A percentile compares a stretch with the other conserved stretches of the same genome.
Conservation (phyloP, 495 filamentous ascomycete species). For the Lasiosphaeria ovina region DNA sequence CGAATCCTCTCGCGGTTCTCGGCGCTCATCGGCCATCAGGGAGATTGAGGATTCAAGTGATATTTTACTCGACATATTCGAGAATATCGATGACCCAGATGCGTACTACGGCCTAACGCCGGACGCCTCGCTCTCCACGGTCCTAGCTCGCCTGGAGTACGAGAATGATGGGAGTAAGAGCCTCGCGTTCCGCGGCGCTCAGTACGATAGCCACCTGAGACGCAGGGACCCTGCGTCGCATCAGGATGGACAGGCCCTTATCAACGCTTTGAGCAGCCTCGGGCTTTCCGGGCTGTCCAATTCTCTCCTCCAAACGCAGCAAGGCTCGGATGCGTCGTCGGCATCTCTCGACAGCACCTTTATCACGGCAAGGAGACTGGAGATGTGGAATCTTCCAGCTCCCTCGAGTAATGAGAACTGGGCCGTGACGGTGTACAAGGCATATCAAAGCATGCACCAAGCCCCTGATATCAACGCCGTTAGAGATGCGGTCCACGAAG, state of each 20-base stretch:
- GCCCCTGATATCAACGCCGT: constrained; percentile 54
- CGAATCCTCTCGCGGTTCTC: constrained; percentile 52
- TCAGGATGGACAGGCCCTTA: constrained; percentile 50
- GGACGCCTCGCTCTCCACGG: constrained; percentile 66
- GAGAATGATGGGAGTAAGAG: constrained; percentile 86
- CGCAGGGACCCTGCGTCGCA: constrained; percentile 37
- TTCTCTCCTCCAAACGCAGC: constrained; percentile 64
- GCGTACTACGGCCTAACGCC: constrained; percentile 93
- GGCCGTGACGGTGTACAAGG: constrained; percentile 69
- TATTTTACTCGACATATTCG: constrained; percentile 76
- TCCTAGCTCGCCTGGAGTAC: constrained; percentile 84
- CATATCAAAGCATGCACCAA: constrained; percentile 75
- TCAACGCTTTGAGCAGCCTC: constrained; percentile 63
- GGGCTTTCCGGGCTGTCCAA: constrained; percentile 71
- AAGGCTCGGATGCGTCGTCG: constrained; percentile 52
- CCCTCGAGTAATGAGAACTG: constrained; percentile 59
- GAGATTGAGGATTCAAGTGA: constrained; percentile 56
- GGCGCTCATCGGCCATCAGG: constrained; percentile 63
- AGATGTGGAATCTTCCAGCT: constrained; percentile 88
- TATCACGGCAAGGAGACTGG: constrained; percentile 78
- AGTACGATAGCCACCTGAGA: constrained; percentile 80
- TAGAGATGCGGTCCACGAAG: constrained; percentile 54
- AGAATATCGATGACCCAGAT: constrained; percentile 91
- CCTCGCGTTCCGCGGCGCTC: constrained; percentile 86
- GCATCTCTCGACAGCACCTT: constrained; percentile 68